phyloP scores from a whole-genome alignment of 2,329 filamentous ascomycete genomes.

The Diaporthe humulicola region DNA sequence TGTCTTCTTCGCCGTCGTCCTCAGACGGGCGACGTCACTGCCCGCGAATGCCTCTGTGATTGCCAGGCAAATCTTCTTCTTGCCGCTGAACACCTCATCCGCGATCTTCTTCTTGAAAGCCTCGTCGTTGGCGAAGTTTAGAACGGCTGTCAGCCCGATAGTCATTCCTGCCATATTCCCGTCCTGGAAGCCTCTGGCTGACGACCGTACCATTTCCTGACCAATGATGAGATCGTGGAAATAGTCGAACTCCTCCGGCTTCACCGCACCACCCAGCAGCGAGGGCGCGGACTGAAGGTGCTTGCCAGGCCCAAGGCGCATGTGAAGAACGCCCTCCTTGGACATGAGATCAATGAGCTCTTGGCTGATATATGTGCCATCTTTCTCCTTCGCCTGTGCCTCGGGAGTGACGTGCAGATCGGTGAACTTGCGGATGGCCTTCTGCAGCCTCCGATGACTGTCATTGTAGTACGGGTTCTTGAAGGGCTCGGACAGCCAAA shows the following conservation, averaged over 20 bases:
- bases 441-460: constrained; percentile 76
- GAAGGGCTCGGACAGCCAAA: constrained; percentile 85
- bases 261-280: constrained; percentile 76
- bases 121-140: constrained; percentile 80
- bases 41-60: constrained; percentile 93
- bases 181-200: constrained; percentile 85
- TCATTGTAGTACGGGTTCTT: constrained; percentile 86
- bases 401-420: constrained; percentile 80
- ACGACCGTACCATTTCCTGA: constrained; percentile 80
- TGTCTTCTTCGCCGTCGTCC: constrained; percentile 83
- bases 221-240: constrained; percentile 84
- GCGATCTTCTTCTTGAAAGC: constrained; percentile 76
- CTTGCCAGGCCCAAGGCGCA: constrained; percentile 86
- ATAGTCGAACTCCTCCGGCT: constrained; percentile 87
- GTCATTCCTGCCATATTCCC: constrained; percentile 90
- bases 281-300: constrained; percentile 75
- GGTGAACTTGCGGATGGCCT: constrained; percentile 79
- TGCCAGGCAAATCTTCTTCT: constrained; percentile 90
- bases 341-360: constrained; percentile 84
- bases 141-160: constrained; percentile 83
- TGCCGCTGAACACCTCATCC: constrained; percentile 80
- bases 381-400: constrained; percentile 80
- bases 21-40: constrained; percentile 82
- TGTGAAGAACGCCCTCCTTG: constrained; percentile 79
- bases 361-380: constrained; percentile 78